These are phyloP conservation scores for Hemileccinum rubropunctum DNA, from an alignment of 768 basidiomycete genomes.

Conservation along the genomic window DNA sequence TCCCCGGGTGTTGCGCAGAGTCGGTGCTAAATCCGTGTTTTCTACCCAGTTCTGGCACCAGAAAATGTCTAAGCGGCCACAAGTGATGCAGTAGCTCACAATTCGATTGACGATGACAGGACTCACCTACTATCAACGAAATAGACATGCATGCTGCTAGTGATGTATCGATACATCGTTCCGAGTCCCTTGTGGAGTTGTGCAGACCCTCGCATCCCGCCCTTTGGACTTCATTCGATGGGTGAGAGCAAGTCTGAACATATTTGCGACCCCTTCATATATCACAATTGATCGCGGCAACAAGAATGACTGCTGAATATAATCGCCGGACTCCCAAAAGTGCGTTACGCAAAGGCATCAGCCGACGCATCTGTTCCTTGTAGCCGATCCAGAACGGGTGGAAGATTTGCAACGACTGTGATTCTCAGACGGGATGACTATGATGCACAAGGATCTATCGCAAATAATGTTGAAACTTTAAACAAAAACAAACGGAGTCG, in stretches of 20 bases:
- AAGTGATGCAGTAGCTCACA: slow-evolving; percentile 6
- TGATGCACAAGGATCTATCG: slow-evolving; percentile 44
- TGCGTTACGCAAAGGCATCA: slow-evolving; percentile 39
- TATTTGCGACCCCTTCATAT: slow-evolving; percentile 21
- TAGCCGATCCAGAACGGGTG: slow-evolving; percentile 39
- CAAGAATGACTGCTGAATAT: slow-evolving; percentile 40
- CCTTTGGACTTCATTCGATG: slow-evolving; percentile 36
- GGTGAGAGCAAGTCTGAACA: slow-evolving; percentile 35
- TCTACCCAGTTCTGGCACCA: slow-evolving; percentile 35
- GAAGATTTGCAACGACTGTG: slow-evolving; percentile 39
- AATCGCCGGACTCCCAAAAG: slow-evolving; percentile 38
- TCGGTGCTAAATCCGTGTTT: slow-evolving; percentile 38
- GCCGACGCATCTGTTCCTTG: slow-evolving; percentile 35
- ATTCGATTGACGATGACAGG: slow-evolving; percentile 2
- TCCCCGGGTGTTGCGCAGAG: slow-evolving; percentile 40
- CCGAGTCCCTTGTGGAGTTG: slow-evolving; percentile 28
- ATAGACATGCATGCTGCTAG: slow-evolving; percentile 30
- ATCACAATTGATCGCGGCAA: slow-evolving; percentile 32
- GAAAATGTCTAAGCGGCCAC: slow-evolving; percentile 39
- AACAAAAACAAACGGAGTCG: slow-evolving; percentile 28
- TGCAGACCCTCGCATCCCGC: slow-evolving; percentile 28
- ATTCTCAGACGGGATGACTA: slow-evolving; percentile 45
- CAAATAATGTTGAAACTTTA: slow-evolving; percentile 41
- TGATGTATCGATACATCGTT: slow-evolving; percentile 23
- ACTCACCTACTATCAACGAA: slow-evolving; percentile 38